These are phyloP conservation scores for Solanum lignicaule DNA, from an alignment of 257 asterid species.

Conservation along the genomic window DNA sequence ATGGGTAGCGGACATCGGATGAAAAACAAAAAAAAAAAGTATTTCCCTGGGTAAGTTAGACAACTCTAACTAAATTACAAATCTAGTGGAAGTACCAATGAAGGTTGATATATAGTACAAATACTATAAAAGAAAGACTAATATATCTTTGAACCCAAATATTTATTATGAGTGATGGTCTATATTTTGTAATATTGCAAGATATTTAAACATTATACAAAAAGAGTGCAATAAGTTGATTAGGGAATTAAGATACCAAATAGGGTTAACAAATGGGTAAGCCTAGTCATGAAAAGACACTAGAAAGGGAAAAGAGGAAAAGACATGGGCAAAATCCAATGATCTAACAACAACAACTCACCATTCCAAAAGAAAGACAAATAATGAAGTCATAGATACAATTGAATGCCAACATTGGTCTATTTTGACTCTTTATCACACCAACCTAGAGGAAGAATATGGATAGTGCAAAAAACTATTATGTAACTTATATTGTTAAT, in stretches of 20 bases:
- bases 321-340: background rate
- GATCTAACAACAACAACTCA: background rate
- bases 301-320: background rate
- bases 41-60: background rate
- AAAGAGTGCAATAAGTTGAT: background rate
- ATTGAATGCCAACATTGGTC: background rate
- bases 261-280: background rate
- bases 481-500: no score
- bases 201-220: no score
- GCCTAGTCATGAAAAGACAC: background rate
- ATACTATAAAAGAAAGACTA: background rate
- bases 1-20: no score
- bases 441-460: background rate
- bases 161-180: background rate
- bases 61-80: background rate
- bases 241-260: background rate
- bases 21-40: no score
- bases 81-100: background rate
- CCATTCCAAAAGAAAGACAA: background rate
- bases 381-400: background rate
- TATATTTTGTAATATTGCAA: background rate
- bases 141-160: background rate
- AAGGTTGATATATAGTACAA: background rate
- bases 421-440: background rate
- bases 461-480: background rate